Base-by-base conservation (phyloP, 208 protist genomes). In the Trypanosoma theileri region DNA sequence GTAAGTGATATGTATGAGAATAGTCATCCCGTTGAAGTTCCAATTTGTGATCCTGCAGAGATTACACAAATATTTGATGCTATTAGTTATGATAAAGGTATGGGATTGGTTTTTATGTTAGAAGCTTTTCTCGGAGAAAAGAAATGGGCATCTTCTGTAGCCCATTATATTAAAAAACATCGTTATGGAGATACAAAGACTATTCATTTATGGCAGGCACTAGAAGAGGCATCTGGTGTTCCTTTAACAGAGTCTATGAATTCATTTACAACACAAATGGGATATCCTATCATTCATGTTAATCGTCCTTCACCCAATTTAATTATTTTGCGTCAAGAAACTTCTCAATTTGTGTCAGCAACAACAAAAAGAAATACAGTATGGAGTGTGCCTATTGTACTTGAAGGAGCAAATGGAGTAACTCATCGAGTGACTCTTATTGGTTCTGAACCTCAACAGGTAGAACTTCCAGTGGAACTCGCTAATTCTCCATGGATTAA, bases 1-100 rank as follows among this genome's bases (percentile, higher is more conserved):
- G 70, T 87, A 22, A 81, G 96, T 10, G 98, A 99, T 86, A 87
- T 80, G 64, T 86, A 96, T 24, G 85, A 88, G 17, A 79, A 90
- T 69, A 97, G 95, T 55, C 98, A 99, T 82, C 96, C 98, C 9
- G 97, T 99, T 45, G 91, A 99, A 73, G 97, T 99, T 10, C 86
- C 83, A 26, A 97, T 99, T 51, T 45, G 45, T 28, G 85, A 97
- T 48, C 82, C 97, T 0, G 75, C 79, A 13, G 82, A 98, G 50
- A 97, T 99, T 54, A 93, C 97, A 19, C 94, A 99, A 69, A 98
- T 99, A 64, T 99, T 99, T 73, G 98, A 99, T 79, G 74, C 73
- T 16, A 99, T 99, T 69, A 97, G 92, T 61, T 99, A 99, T 75
- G 69, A 91, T 63, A 99, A 99, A 69, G 97, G 97, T 26, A 93